These are phyloP conservation scores for Sanghuangporus weigelae DNA, from an alignment of 1,284 basidiomycete genomes.

Conservation along the genomic window DNA sequence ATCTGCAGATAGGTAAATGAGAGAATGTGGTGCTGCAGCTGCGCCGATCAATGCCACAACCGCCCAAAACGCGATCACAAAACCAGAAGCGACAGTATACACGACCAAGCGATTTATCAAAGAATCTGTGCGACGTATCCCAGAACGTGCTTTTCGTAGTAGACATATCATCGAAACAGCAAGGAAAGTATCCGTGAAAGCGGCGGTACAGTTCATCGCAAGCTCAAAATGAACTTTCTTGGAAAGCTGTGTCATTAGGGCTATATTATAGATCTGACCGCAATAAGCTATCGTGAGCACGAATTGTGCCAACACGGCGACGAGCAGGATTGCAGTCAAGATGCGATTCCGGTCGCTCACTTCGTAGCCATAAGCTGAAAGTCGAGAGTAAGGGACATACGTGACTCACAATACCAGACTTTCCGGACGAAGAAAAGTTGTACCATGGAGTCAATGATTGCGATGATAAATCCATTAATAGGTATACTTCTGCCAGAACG, in stretches of 20 bases:
- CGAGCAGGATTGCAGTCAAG: background rate
- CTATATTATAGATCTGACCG: background rate
- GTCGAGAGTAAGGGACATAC: background rate
- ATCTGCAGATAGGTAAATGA: slow-evolving; percentile 12
- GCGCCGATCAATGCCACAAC: slow-evolving; percentile 7
- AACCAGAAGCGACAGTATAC: slow-evolving; percentile 40
- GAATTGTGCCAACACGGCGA: background rate
- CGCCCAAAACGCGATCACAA: slow-evolving; percentile 29
- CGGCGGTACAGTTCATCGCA: slow-evolving; percentile 3
- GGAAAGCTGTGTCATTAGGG: background rate
- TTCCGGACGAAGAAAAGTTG: background rate
- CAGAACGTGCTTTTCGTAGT: slow-evolving; percentile 28
- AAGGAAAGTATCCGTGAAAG: slow-evolving; percentile 33
- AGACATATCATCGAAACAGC: slow-evolving; percentile 34
- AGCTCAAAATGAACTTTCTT: slow-evolving; percentile 54
- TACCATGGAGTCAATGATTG: background rate
- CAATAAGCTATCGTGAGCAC: slow-evolving; percentile 10
- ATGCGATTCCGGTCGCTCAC: background rate
- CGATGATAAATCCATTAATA: background rate
- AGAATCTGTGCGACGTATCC: slow-evolving; percentile 20
- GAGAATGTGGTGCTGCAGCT: slow-evolving; percentile 1
- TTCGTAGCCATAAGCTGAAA: background rate
- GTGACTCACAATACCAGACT: slow-evolving; percentile 4
- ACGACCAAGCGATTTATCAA: slow-evolving; percentile 38
- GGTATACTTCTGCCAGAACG: background rate